Evolutionary conservation across 192 early-diverging fungal genomes (phyloP).

Genomic region (Backusella tuberculispora): DNA sequence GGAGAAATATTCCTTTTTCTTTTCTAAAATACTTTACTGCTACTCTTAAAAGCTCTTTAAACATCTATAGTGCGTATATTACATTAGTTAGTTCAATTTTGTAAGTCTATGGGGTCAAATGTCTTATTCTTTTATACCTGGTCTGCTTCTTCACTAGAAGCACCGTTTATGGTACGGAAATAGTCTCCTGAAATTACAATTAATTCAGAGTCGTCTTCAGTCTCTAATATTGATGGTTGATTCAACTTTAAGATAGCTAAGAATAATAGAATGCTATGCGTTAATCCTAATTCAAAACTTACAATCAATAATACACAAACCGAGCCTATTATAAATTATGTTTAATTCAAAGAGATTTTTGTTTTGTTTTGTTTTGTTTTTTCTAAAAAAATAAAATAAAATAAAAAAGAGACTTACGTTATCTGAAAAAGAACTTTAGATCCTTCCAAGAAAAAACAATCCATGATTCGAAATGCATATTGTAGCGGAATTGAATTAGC

Average conservation of each 20-base stretch:
- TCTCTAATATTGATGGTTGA: slow-evolving; percentile 66
- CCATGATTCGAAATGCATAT: slow-evolving; percentile 87
- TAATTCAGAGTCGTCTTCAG: slow-evolving; percentile 74
- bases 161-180: slow-evolving; percentile 79
- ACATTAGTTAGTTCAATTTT: neutral
- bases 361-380: neutral
- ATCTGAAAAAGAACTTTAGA: slow-evolving; percentile 95
- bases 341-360: neutral
- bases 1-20: neutral
- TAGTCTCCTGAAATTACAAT: slow-evolving; percentile 88
- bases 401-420: slow-evolving; percentile 49
- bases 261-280: neutral
- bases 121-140: neutral
- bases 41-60: slow-evolving; percentile 86
- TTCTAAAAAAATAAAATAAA: neutral
- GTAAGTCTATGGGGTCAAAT: neutral
- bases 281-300: neutral
- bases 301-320: neutral
- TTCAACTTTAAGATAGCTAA: slow-evolving; percentile 91
- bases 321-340: neutral
- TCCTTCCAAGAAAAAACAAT: slow-evolving; percentile 98
- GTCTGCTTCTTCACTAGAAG: slow-evolving; percentile 21
- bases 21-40: slow-evolving; percentile 44
- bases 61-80: slow-evolving; percentile 47
- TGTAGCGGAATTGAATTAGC: slow-evolving; percentile 95